Conservation (phyloP, 1,284 basidiomycete species). For the Exobasidium rhododendri region DNA sequence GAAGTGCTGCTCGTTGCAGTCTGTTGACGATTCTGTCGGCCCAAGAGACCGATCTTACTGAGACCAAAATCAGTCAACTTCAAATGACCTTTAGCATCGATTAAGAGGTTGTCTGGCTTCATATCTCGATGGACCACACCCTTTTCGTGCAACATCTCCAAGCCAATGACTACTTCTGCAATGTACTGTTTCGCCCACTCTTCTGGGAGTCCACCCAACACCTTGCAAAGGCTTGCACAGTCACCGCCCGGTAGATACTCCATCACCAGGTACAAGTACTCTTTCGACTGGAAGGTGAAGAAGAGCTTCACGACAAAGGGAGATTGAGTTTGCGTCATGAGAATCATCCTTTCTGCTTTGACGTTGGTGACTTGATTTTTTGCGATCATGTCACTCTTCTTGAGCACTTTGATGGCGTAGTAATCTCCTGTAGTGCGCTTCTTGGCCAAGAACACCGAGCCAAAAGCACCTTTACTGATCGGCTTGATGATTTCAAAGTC, state of each 20-base stretch:
- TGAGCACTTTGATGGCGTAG: conserved; percentile 97
- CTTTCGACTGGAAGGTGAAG: conserved; percentile 58
- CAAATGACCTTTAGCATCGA: conserved; percentile 90
- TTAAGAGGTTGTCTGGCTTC: conserved; percentile 95
- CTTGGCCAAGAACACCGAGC: conserved; percentile 95
- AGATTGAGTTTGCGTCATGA: conserved; percentile 98
- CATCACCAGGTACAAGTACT: conserved; percentile 59
- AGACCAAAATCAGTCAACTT: conserved; percentile 98
- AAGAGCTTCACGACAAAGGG: conserved; percentile 69
- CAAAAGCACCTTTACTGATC: conserved; percentile 94
- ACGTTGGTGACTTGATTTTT: conserved; percentile 99
- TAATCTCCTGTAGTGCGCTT: conserved; percentile 98
- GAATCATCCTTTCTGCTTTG: conserved; percentile 97
- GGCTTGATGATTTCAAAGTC: conserved; percentile 99
- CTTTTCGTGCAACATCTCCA: conserved; percentile 89
- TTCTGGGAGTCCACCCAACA: conserved; percentile 84
- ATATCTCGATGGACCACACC: conserved; percentile 97
- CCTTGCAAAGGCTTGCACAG: conserved; percentile 93
- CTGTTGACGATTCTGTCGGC: conserved; percentile 66
- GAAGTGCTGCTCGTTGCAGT: conserved; percentile 1
- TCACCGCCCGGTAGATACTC: conserved; percentile 76
- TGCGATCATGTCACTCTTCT: conserved; percentile 99
- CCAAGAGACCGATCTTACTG: conserved; percentile 91
- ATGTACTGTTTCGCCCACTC: conserved; percentile 96
- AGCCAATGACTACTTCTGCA: conserved; percentile 88